Conservation (phyloP, 2,329 filamentous ascomycete species). For the Thielaviopsis musarum region DNA sequence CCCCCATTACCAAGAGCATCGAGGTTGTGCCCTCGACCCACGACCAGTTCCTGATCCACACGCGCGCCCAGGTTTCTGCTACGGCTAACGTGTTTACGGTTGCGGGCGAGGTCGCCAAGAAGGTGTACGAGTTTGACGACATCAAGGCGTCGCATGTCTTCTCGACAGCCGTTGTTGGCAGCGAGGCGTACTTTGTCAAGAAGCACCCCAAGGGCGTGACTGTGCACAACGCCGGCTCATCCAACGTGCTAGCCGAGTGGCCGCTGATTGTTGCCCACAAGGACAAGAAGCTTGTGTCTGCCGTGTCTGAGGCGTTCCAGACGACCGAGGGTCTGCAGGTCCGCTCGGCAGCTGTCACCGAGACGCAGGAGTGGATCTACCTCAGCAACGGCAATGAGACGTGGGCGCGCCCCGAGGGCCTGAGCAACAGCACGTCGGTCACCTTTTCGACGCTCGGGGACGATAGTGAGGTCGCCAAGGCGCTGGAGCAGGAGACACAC, state of each 20-base stretch:
- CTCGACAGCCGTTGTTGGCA: slow-evolving; percentile 57
- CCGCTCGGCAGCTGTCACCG: slow-evolving; percentile 45
- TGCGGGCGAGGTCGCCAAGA: slow-evolving; percentile 18
- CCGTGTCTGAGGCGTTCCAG: slow-evolving; percentile 66
- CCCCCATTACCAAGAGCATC: not conserved
- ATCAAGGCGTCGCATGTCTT: slow-evolving; percentile 56
- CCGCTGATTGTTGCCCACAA: slow-evolving; percentile 28
- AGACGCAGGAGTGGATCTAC: slow-evolving; percentile 56
- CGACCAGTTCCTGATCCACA: slow-evolving; percentile 41
- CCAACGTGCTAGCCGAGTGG: slow-evolving; percentile 65
- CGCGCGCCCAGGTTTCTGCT: slow-evolving; percentile 65
- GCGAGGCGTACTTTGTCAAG: slow-evolving; percentile 79
- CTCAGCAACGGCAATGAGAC: slow-evolving; percentile 64
- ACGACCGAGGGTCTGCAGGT: slow-evolving; percentile 53
- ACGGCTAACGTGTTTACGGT: not conserved
- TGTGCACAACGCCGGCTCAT: slow-evolving; percentile 59
- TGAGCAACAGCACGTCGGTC: slow-evolving; percentile 65
- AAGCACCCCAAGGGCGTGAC: slow-evolving; percentile 58
- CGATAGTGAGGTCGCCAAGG: slow-evolving; percentile 53
- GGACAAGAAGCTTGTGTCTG: slow-evolving; percentile 39
- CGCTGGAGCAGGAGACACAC: slow-evolving; percentile 73
- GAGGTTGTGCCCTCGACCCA: not conserved
- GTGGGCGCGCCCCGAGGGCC: slow-evolving; percentile 69
- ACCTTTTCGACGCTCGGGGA: slow-evolving; percentile 61
- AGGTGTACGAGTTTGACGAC: slow-evolving; percentile 64